A percentile compares a stretch with the other conserved stretches of the same genome.
These are phyloP conservation scores for Penicillium sp. DNA, from an alignment of 2,329 filamentous ascomycete species.

Conservation along the genomic window DNA sequence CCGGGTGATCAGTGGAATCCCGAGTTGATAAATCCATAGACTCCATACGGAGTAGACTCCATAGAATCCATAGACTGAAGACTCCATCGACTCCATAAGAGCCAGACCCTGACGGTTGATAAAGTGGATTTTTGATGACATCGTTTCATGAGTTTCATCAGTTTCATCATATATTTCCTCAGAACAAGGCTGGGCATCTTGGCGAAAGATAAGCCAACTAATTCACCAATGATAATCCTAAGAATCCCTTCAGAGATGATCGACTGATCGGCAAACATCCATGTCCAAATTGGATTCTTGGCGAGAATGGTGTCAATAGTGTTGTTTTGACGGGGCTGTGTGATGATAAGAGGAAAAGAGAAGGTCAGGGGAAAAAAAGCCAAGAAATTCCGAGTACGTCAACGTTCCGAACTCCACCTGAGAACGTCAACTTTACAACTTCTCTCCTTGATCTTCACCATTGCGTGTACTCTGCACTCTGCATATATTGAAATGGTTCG, in stretches of 20 bases:
- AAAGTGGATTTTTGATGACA: not conserved
- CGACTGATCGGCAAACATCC: slow-evolving; percentile 11
- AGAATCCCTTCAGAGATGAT: not conserved
- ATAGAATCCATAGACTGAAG: not conserved
- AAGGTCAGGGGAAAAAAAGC: slow-evolving; percentile 12
- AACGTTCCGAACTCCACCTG: not conserved
- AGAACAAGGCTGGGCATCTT: slow-evolving; percentile 14
- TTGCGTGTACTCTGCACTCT: not conserved
- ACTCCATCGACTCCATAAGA: no score
- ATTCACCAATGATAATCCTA: slow-evolving; percentile 5
- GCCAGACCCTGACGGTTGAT: not conserved
- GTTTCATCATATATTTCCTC: not conserved
- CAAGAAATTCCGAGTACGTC: slow-evolving; percentile 3
- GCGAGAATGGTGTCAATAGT: slow-evolving; percentile 19
- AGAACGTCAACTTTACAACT: not conserved
- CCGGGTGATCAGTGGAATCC: not conserved
- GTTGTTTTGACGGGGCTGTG: slow-evolving; percentile 6
- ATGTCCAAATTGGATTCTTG: slow-evolving; percentile 11
- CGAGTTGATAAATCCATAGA: not conserved
- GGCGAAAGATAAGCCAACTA: not conserved
- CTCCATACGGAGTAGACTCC: not conserved
- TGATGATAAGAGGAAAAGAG: slow-evolving; percentile 15
- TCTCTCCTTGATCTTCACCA: not conserved
- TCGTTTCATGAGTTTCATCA: not conserved
- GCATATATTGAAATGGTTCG: not conserved